Conservation (phyloP, 2,329 filamentous ascomycete genomes). For the Aureobasidium sp. region DNA sequence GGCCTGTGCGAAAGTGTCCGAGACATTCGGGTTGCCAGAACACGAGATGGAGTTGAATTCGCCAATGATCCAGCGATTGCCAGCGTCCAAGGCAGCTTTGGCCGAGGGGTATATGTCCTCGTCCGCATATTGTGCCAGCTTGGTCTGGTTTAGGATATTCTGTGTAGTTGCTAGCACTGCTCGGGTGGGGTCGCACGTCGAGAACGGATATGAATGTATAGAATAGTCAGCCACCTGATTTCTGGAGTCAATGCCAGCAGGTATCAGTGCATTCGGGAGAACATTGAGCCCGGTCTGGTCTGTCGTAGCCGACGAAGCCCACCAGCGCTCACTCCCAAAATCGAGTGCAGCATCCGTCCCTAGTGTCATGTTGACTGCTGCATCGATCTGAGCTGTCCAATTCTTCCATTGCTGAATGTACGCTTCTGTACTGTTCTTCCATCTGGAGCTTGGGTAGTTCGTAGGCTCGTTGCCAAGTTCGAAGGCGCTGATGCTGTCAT, state of each 20-base stretch:
- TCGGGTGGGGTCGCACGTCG: constrained; percentile 24
- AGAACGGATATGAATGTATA: constrained; percentile 27
- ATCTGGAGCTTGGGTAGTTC: constrained; percentile 23
- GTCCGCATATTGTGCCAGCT: constrained; percentile 22
- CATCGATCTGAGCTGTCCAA: constrained; percentile 24
- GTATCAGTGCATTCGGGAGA: constrained; percentile 25
- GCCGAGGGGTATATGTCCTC: constrained; percentile 26
- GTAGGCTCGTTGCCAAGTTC: constrained; percentile 28
- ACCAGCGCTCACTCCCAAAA: constrained; percentile 21
- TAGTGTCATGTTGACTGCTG: constrained; percentile 19
- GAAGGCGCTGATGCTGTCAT: constrained; percentile 22
- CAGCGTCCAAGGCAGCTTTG: constrained; percentile 23
- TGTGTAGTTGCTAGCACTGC: constrained; percentile 22
- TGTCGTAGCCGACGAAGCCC: constrained; percentile 26
- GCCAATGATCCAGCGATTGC: constrained; percentile 29
- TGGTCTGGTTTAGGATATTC: constrained; percentile 27
- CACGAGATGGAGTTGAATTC: constrained; percentile 38
- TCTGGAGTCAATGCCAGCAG: constrained; percentile 22
- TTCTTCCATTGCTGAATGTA: constrained; percentile 27
- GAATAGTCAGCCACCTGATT: constrained; percentile 25
- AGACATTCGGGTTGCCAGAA: constrained; percentile 34
- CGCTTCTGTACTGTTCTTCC: constrained; percentile 22
- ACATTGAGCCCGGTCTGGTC: constrained; percentile 25
- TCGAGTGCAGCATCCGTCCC: background rate
- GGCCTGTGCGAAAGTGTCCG: constrained; percentile 36